Conservation (phyloP, 2,329 filamentous ascomycete genomes). For the Pseudocercospora ulei region DNA sequence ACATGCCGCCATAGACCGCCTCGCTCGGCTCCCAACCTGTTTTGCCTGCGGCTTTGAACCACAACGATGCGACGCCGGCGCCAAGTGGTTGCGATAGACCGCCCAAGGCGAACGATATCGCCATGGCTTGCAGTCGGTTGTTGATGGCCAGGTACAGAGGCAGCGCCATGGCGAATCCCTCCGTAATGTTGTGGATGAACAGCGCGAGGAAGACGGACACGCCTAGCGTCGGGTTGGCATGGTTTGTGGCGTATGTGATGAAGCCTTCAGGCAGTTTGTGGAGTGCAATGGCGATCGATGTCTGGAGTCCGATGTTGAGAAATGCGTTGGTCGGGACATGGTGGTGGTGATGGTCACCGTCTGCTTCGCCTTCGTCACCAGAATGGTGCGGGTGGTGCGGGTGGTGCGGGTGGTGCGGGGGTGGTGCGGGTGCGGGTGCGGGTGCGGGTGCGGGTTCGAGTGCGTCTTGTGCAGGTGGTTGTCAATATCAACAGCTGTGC, state of each 20-base stretch:
- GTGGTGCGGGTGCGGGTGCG: constrained; percentile 47
- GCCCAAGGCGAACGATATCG: constrained; percentile 73
- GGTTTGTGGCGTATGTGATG: constrained; percentile 94
- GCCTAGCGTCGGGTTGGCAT: constrained; percentile 79
- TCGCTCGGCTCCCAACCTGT: constrained; percentile 44
- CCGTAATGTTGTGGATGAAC: constrained; percentile 96
- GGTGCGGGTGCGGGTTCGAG: constrained; percentile 33
- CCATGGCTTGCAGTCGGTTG: constrained; percentile 69
- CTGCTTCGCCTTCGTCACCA: constrained; percentile 12
- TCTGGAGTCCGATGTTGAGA: constrained; percentile 88
- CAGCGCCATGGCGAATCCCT: constrained; percentile 88
- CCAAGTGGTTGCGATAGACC: constrained; percentile 81
- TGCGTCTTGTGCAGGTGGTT: constrained; percentile 17
- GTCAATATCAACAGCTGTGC: constrained; percentile 11
- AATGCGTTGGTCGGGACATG: constrained; percentile 93
- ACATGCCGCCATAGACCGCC: constrained; percentile 65
- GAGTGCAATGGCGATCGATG: constrained; percentile 83
- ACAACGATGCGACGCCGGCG: constrained; percentile 70
- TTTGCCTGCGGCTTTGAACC: constrained; percentile 60
- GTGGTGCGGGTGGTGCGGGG: too few relatives aligned
- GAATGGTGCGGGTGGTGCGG: constrained; percentile 70
- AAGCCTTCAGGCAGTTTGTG: constrained; percentile 87
- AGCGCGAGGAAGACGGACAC: constrained; percentile 89
- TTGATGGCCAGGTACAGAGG: constrained; percentile 85
- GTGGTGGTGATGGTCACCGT: constrained; percentile 60